Evolutionary conservation across 2,329 filamentous ascomycete species (phyloP), one percentile per base, ranked within the genome.

Genomic region (Chaetomium strumarium): DNA sequence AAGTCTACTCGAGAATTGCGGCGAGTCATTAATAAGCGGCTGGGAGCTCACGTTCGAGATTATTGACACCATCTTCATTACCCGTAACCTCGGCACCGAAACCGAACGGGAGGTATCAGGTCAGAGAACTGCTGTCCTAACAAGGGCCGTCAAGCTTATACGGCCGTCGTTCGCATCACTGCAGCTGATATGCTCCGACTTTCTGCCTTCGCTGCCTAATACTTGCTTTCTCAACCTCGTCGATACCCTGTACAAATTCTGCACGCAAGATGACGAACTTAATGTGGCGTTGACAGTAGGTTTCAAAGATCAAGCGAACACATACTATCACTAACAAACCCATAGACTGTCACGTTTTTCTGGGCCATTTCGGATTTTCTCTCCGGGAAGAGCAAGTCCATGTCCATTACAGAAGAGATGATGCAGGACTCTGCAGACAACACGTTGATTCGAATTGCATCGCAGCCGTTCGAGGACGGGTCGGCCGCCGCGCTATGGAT

Each of bases 301-400:
- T 10, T 10, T 14, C 12, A 11, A 34, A 34, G 3, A 34, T 34
- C 33, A 14, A 10, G 33, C 33, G 3, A 34, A 11, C 11, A 34
- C 10, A 14, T 8, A n/a, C 58, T 38, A 34, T 34, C 19, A 2
- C 48, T 62, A 49, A 46, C 55, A 36, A 36, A 29, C 33, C 2
- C 44, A 19, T 46, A 89, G 81, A 93, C 91, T 1, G 88, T 96
- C 9, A 96, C 92, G 0, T 93, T 95, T 65, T 95, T 96, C 67
- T 96, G 91, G 90, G 91, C 92, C 49, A 80, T 96, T 8, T 96
- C 92, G 0, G 91, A 96, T 67, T 93, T 91, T 58, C 75, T 97
- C 5, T 84, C 81, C 1, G 72, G 76, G 3, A 81, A 79, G 59
- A 81, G 76, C 49, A 75, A 74, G 53, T 74, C 77, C 0, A 77